Evolutionary conservation across 345 rosid genomes (phyloP).

Genomic region (Gynandropsis gynandra): DNA sequence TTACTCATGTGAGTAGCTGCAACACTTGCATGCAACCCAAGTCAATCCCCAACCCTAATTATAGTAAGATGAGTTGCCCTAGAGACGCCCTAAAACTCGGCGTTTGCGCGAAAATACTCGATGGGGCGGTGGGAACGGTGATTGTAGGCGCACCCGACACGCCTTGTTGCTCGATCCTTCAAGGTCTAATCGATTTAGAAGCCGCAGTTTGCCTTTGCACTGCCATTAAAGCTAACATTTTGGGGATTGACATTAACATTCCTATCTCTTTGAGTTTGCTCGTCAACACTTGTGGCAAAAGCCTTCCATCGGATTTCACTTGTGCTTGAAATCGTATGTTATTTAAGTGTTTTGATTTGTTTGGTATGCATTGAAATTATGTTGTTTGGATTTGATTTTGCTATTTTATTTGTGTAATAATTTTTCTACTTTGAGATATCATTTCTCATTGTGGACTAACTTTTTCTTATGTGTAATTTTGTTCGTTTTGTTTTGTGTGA

Average conservation of each 20-base stretch:
- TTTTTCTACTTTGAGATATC: not conserved
- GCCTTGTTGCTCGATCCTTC: slow-evolving; percentile 58
- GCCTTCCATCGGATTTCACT: slow-evolving; percentile 60
- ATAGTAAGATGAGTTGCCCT: slow-evolving; percentile 42
- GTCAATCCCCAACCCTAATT: slow-evolving; percentile 39
- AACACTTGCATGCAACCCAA: slow-evolving; percentile 39
- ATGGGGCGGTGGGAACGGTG: slow-evolving; percentile 37
- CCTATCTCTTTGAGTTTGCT: slow-evolving; percentile 64
- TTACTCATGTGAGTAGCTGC: slow-evolving; percentile 41
- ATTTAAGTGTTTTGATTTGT: not conserved
- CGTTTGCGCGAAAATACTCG: slow-evolving; percentile 53
- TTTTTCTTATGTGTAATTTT: too few relatives aligned
- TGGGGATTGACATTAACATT: slow-evolving; percentile 52
- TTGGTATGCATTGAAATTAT: not conserved
- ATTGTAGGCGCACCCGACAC: slow-evolving; percentile 51
- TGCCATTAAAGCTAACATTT: slow-evolving; percentile 63
- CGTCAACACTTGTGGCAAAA: slow-evolving; percentile 60
- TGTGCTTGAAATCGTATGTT: slow-evolving; percentile 33
- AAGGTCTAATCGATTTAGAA: slow-evolving; percentile 57
- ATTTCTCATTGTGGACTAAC: not conserved
- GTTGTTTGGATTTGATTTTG: not conserved
- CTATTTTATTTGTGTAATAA: slow-evolving; percentile 3
- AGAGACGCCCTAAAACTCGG: slow-evolving; percentile 55
- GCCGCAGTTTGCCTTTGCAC: slow-evolving; percentile 68
- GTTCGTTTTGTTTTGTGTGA: too few relatives aligned